phyloP scores from a whole-genome alignment of 2,329 filamentous ascomycete species.

The Exserohilum rostratum region DNA sequence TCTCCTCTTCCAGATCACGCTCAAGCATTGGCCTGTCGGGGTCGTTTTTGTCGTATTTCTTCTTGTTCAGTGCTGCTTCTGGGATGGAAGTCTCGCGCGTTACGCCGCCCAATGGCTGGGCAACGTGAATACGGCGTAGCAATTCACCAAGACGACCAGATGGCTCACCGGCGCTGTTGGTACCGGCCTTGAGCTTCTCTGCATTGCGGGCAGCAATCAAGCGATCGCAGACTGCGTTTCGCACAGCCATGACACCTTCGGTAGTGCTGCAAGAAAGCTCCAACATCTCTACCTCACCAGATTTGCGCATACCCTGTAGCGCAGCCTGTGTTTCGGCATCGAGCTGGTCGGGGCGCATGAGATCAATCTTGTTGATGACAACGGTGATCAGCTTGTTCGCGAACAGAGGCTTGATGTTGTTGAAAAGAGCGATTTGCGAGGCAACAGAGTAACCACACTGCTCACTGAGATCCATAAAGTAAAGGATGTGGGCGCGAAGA shows the following conservation, averaged over 20 bases:
- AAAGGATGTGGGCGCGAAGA: constrained; percentile 90
- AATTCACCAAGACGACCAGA: constrained; percentile 87
- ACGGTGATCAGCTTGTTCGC: constrained; percentile 97
- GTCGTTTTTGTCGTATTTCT: constrained; percentile 90
- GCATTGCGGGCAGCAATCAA: constrained; percentile 91
- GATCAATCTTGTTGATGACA: constrained; percentile 98
- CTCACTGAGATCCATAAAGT: constrained; percentile 98
- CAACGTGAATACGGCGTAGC: constrained; percentile 93
- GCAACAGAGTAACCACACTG: constrained; percentile 94
- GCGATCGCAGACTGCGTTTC: constrained; percentile 92
- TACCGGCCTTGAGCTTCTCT: constrained; percentile 90
- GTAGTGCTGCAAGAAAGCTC: constrained; percentile 94
- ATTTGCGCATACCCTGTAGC: constrained; percentile 79
- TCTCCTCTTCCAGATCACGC: constrained; percentile 86
- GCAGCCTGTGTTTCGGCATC: constrained; percentile 78
- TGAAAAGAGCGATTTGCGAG: constrained; percentile 93
- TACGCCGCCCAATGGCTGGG: constrained; percentile 84
- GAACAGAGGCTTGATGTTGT: constrained; percentile 92
- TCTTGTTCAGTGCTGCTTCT: constrained; percentile 76
- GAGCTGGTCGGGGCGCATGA: constrained; percentile 84
- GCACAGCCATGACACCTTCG: constrained; percentile 91
- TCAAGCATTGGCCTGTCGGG: constrained; percentile 82
- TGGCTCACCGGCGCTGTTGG: constrained; percentile 75
- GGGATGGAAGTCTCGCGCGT: constrained; percentile 85
- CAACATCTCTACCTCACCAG: constrained; percentile 88